phyloP scores from a whole-genome alignment of 2,329 filamentous ascomycete genomes.

The Diaporthe helianthi region DNA sequence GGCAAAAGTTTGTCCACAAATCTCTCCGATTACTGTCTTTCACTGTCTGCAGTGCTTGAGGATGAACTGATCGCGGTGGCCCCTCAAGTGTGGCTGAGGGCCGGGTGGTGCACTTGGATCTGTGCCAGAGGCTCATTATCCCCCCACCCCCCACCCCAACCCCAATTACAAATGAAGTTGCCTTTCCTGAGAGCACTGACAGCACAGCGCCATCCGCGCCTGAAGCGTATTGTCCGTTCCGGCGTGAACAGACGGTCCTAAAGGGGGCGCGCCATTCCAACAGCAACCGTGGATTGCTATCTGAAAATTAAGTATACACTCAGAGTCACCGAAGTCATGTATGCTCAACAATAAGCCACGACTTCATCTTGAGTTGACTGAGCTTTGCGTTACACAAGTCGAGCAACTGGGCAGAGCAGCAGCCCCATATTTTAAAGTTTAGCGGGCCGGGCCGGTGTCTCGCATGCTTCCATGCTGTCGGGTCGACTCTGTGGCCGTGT shows the following conservation, averaged over 20 bases:
- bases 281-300: too few relatives aligned
- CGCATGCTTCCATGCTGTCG: conserved; percentile 16
- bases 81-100: not conserved
- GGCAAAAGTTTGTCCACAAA: not conserved
- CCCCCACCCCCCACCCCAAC: too few relatives aligned
- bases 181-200: not conserved
- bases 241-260: too few relatives aligned
- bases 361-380: not conserved
- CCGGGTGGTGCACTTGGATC: too few relatives aligned
- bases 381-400: not conserved
- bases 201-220: not conserved
- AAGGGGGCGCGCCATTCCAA: too few relatives aligned
- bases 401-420: not conserved
- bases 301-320: not conserved
- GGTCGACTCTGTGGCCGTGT: not conserved
- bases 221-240: not conserved
- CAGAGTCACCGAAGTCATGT: not conserved
- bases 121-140: too few relatives aligned
- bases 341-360: too few relatives aligned
- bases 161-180: too few relatives aligned
- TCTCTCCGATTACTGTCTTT: not conserved
- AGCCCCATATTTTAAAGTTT: conserved; percentile 2
- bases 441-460: conserved; percentile 8
- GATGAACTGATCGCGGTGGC: not conserved
- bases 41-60: not conserved